Base-by-base conservation (phyloP, 495 filamentous ascomycete genomes). In the Podospora conica region DNA sequence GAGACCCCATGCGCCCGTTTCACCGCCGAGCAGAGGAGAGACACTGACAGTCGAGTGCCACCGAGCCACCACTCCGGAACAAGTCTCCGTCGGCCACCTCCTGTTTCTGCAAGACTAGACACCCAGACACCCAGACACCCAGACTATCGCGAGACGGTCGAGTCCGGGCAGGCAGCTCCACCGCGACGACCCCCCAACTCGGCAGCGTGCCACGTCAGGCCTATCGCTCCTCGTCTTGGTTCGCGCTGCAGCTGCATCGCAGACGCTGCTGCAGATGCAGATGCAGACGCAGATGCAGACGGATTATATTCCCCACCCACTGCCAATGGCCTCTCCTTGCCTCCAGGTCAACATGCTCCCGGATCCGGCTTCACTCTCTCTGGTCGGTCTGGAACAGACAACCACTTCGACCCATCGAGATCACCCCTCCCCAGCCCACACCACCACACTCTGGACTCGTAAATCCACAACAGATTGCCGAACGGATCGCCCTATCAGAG, bases 401-500 rank as follows among this genome's bases (percentile, higher is more conserved):
- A 48, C 40, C 40, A 48, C 40, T 48, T 1, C 5, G 31, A 15
- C 31, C 27, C 57, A 29, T 20, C 57, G 29, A 10, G 25, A 53
- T 20, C 48, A 28, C 25, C 22, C 53, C 27, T 20, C 53, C 25
- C n/a, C 23, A 15, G n/a, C 22, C n/a, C n/a, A 20, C 28, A 11
- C 54, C 12, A 40, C 60, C 60, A 33, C 24, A 8, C 61, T 27
- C 15, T 0, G 12, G 29, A 54, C 33, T 9, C 15, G n/a, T n/a
- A n/a, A 23, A 21, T 21, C 61, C 61, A 23, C 53, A 27, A 21
- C 12, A 65, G 64, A 65, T 65, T 65, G 56, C 56, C 64, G 64
- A 65, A 31, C 11, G 21, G 18, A 28, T 31, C 53, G 63, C 24
- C 63, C 21, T 48, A 65, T 65, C 55, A 59, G 15, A 28, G 22